These are phyloP conservation scores for Uromyces viciae-fabae DNA, from an alignment of 1,284 basidiomycete species.

Conservation along the genomic window DNA sequence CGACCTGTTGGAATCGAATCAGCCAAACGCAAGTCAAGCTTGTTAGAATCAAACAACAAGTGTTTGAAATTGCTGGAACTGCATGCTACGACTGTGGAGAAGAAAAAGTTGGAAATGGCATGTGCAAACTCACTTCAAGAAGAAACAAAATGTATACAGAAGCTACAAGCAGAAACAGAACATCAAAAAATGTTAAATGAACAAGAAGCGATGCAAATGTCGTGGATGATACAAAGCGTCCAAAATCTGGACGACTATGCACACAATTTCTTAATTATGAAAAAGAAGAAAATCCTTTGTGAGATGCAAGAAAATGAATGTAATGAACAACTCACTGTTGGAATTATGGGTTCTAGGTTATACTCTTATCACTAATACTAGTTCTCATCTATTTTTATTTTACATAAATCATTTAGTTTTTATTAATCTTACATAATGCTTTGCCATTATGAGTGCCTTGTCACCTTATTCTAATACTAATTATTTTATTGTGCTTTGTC, in stretches of 20 bases:
- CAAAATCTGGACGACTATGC: background rate
- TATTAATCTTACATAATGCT: no score
- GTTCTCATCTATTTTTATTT: no score
- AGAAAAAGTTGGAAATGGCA: background rate
- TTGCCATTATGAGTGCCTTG: no score
- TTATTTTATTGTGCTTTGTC: no score
- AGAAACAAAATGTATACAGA: background rate
- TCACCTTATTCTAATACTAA: no score
- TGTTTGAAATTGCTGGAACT: background rate
- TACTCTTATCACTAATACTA: no score
- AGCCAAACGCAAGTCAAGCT: background rate
- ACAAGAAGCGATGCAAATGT: no score
- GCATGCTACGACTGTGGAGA: background rate
- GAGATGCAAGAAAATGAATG: background rate
- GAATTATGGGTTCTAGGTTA: no score
- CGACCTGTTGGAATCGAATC: background rate
- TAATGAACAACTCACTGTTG: background rate
- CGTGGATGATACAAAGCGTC: background rate
- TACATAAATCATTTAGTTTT: no score
- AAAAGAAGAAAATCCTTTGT: background rate
- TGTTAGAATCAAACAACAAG: background rate
- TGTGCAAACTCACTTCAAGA: background rate
- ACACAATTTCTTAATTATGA: background rate
- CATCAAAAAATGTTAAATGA: background rate
- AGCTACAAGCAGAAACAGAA: background rate